phyloP scores from a whole-genome alignment of 257 asterid species.

The Mentha longifolia region DNA sequence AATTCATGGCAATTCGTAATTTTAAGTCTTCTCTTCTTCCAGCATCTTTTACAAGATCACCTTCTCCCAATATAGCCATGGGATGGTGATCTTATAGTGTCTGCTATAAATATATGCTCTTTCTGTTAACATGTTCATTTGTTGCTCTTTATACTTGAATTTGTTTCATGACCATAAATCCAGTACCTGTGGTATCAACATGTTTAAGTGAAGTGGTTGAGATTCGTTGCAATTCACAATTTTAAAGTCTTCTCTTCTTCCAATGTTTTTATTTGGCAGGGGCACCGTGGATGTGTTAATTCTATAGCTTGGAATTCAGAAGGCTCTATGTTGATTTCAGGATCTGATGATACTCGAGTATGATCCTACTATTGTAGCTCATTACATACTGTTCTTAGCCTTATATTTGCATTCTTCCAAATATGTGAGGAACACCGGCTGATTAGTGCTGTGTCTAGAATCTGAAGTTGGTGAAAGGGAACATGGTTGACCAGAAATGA shows the following conservation, averaged over 20 bases:
- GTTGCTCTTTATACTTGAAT: constrained; percentile 20
- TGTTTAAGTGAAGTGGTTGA: constrained; percentile 6
- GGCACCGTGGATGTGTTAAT: constrained; percentile 95
- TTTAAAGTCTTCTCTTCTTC: constrained; percentile 8
- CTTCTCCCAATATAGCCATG: background rate
- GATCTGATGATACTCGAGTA: constrained; percentile 96
- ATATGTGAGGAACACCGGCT: constrained; percentile 1
- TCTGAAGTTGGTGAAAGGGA: constrained; percentile 15
- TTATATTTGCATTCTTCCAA: constrained; percentile 25
- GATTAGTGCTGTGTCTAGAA: background rate
- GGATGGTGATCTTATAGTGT: constrained; percentile 26
- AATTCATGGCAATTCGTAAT: too few relatives aligned
- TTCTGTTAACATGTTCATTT: background rate
- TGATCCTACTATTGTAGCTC: constrained; percentile 35
- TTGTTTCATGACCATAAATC: constrained; percentile 27
- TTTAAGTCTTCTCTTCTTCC: too few relatives aligned
- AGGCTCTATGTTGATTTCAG: constrained; percentile 90
- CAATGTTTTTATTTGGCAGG: constrained; percentile 53
- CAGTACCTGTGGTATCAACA: constrained; percentile 10
- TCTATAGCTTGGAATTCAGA: constrained; percentile 89
- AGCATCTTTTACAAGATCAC: too few relatives aligned
- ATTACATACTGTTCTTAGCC: constrained; percentile 15
- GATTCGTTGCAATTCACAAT: constrained; percentile 13
- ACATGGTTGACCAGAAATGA: constrained; percentile 20
- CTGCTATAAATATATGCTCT: background rate